phyloP scores from a whole-genome alignment of 208 protist genomes.

The Crithidia mellificae region DNA sequence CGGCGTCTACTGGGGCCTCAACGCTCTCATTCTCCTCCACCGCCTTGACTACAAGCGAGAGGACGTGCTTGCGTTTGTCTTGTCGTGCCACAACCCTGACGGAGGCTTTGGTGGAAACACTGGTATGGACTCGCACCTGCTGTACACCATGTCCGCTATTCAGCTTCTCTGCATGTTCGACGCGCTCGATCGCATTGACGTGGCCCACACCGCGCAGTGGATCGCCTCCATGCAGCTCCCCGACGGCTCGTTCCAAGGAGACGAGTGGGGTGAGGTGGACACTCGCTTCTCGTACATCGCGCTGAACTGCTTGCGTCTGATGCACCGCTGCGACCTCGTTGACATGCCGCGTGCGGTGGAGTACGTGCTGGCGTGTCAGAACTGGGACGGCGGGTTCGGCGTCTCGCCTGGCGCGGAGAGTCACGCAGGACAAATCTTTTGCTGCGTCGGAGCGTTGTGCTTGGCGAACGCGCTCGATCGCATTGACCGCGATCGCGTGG shows the following conservation, averaged over 20 bases:
- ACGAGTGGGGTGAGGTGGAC: slow-evolving; percentile 99
- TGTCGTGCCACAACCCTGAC: slow-evolving; percentile 90
- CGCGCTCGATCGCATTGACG: slow-evolving; percentile 67
- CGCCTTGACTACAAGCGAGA: slow-evolving; percentile 79
- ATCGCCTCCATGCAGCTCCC: slow-evolving; percentile 91
- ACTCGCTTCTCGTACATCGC: slow-evolving; percentile 98
- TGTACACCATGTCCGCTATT: slow-evolving; percentile 98
- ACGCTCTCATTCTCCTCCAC: slow-evolving; percentile 76
- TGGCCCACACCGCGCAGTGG: slow-evolving; percentile 65
- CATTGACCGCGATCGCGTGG: slow-evolving; percentile 93
- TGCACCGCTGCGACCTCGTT: slow-evolving; percentile 80
- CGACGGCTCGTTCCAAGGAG: slow-evolving; percentile 99
- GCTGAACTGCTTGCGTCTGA: slow-evolving; percentile 92
- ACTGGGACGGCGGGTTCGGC: slow-evolving; percentile 99
- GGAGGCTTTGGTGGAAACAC: slow-evolving; percentile 98
- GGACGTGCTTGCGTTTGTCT: slow-evolving; percentile 92
- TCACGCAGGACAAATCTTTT: slow-evolving; percentile 98
- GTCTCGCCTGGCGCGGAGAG: slow-evolving; percentile 94
- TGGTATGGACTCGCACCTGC: slow-evolving; percentile 97
- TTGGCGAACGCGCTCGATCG: slow-evolving; percentile 90
- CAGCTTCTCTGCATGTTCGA: slow-evolving; percentile 93
- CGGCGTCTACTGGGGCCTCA: slow-evolving; percentile 97
- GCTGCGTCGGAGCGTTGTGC: slow-evolving; percentile 96
- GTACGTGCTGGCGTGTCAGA: slow-evolving; percentile 95
- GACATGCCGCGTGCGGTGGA: slow-evolving; percentile 86